These are phyloP conservation scores for Claviceps sp. DNA, from an alignment of 2,329 filamentous ascomycete species.

Conservation along the genomic window DNA sequence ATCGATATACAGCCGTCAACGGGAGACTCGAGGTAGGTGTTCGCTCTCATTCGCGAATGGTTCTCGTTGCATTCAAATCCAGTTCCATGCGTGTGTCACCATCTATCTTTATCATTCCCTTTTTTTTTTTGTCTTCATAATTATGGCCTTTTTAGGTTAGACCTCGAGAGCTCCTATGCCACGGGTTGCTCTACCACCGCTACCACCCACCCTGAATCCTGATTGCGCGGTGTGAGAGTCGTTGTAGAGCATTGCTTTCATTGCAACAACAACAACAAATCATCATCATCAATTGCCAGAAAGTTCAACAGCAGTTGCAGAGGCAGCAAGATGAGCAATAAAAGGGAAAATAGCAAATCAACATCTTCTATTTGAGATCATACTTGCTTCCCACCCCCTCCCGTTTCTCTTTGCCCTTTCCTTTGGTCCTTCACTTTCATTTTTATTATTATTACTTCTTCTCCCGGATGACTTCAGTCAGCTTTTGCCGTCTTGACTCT, in stretches of 20 bases:
- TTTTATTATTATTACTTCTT: background rate
- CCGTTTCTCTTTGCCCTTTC: background rate
- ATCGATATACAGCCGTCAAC: conserved; percentile 35
- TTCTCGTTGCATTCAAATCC: conserved; percentile 7
- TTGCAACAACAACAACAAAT: background rate
- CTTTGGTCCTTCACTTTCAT: background rate
- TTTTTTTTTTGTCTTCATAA: background rate
- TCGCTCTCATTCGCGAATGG: conserved; percentile 10
- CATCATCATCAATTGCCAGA: background rate
- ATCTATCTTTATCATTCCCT: background rate
- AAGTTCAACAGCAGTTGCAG: background rate
- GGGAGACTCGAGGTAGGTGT: conserved; percentile 41
- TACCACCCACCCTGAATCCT: conserved; percentile 1
- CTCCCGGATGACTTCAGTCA: background rate
- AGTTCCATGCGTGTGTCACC: conserved; percentile 7
- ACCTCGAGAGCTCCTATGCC: background rate
- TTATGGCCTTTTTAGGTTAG: conserved; percentile 1
- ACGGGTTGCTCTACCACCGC: conserved; percentile 1
- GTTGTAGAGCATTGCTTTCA: background rate
- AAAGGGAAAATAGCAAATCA: background rate
- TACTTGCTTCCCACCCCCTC: background rate
- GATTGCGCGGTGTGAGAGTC: background rate
- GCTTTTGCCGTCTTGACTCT: background rate
- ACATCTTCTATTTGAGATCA: background rate
- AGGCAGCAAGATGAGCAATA: background rate